Base-by-base conservation (phyloP, 2,329 filamentous ascomycete species). In the Xylariaceae sp. region DNA sequence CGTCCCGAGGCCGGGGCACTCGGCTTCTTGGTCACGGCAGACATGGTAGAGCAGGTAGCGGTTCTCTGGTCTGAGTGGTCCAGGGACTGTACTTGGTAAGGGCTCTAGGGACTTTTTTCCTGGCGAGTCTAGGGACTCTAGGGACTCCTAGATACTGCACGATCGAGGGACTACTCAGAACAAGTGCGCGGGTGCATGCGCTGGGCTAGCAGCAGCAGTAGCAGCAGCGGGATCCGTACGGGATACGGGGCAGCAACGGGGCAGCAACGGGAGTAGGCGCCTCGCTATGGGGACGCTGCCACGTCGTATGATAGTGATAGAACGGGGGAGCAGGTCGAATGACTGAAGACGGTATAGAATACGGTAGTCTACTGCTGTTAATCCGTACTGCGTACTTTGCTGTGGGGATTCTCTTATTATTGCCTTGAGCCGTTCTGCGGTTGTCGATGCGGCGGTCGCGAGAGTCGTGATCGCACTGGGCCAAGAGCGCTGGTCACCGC, bases 1-100 rank as follows among this genome's bases (percentile, higher is more conserved):
- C 77, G 75, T 57, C 78, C 78, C 65, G 79, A 77, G 67, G 77
- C 77, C 64, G 76, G 73, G 61, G 77, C 74, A 59, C 78, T 76
- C 58, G 80, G 79, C 72, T 81, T 83, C 73, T 82, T 84, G 59
- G 80, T 72, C 55, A 69, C 74, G 63, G 76, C 74, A 61, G 81
- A 82, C 82, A 84, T 84, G 69, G 55, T 67, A 30, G 23, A 30
- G 23, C 23, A 30, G 23, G 23, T 30, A 30, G 23, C 23, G 68
- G 66, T 44, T 56, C 51, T 48, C 39, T 44, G 13, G 34, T 37
- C 23, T 30, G 23, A 4, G 23, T 30, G 55, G 23, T 30, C 23
- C 23, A 30, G 23, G 23, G 23, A 30, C 23, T 30, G 23, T 30
- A 30, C 23, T 30, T 30, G 23, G 23, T 30, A 30, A 30, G 23